Conservation (phyloP, 768 basidiomycete species). For the Agrocybe pediades region DNA sequence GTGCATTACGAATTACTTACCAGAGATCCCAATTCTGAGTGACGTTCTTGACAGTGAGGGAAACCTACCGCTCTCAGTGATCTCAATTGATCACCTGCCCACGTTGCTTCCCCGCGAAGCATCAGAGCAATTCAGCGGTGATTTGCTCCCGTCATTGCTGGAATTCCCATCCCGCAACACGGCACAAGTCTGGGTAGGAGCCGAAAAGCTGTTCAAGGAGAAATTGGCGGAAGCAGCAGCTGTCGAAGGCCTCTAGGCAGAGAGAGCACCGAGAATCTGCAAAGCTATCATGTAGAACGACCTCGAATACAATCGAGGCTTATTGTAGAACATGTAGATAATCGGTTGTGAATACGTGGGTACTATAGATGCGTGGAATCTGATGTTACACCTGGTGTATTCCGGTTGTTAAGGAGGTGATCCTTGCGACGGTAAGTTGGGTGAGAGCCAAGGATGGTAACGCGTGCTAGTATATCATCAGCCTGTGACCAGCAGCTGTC, state of each 20-base stretch:
- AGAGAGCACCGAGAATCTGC: constrained; percentile 1
- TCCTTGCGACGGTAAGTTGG: constrained; percentile 16
- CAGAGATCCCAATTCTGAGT: constrained; percentile 4
- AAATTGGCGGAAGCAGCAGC: constrained; percentile 45
- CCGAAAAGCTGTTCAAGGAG: constrained; percentile 78
- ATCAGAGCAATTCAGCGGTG: constrained; percentile 92
- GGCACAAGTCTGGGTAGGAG: constrained; percentile 85
- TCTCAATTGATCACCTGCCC: constrained; percentile 97
- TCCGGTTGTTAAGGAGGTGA: constrained; percentile 15
- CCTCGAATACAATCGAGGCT: constrained; percentile 15
- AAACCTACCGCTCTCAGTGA: constrained; percentile 75
- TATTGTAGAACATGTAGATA: not conserved
- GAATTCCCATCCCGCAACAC: constrained; percentile 68
- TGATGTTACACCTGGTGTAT: constrained; percentile 10
- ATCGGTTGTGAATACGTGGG: constrained; percentile 4
- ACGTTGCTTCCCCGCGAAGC: constrained; percentile 94
- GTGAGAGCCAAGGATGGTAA: constrained; percentile 21
- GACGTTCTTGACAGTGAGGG: constrained; percentile 42
- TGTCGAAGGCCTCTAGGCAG: constrained; percentile 34
- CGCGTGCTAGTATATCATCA: constrained; percentile 22
- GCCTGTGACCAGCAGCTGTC: constrained; percentile 18
- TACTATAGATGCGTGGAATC: constrained; percentile 7
- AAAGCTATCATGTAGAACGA: constrained; percentile 1
- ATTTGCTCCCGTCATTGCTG: constrained; percentile 85
- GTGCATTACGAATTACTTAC: constrained; percentile 16